Percentiles rank a stretch among this genome's conserved stretches.
Evolutionary conservation across 2,329 filamentous ascomycete genomes (phyloP).

Genomic region (Metarhizium rileyi): DNA sequence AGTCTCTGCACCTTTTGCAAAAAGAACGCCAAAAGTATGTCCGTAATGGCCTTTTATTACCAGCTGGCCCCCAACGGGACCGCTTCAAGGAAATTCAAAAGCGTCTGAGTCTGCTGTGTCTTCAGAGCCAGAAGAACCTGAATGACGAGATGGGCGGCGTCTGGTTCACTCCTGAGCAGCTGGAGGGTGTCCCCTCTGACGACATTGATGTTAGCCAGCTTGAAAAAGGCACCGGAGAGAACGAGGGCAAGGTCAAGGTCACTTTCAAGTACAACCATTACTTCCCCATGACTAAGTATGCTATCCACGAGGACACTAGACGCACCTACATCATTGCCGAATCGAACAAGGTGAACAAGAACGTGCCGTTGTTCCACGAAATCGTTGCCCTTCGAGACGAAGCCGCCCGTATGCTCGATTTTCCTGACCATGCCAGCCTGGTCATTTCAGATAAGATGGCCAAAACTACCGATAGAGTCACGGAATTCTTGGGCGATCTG

Average conservation of each 20-base stretch:
- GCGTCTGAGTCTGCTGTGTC: conserved; percentile 62
- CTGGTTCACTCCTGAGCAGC: conserved; percentile 66
- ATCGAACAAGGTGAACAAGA: conserved; percentile 47
- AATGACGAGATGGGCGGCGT: conserved; percentile 76
- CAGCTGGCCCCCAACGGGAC: conserved; percentile 59
- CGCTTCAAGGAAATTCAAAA: conserved; percentile 84
- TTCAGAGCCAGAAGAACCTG: conserved; percentile 68
- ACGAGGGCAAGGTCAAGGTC: conserved; percentile 64
- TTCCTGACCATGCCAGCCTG: conserved; percentile 66
- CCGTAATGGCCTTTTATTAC: conserved; percentile 63
- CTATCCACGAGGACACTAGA: conserved; percentile 57
- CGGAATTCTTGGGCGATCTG: conserved; percentile 63
- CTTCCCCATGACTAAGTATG: conserved; percentile 70
- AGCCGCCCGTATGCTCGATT: conserved; percentile 66
- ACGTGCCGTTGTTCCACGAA: conserved; percentile 65
- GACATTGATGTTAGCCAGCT: conserved; percentile 52
- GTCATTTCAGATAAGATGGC: conserved; percentile 80
- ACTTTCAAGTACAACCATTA: conserved; percentile 79
- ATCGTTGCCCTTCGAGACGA: conserved; percentile 68
- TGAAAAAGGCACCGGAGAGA: conserved; percentile 62
- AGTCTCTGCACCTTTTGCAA: conserved; percentile 63
- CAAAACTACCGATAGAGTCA: conserved; percentile 62
- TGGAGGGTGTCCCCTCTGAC: conserved; percentile 66
- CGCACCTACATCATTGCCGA: conserved; percentile 29
- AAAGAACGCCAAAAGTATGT: conserved; percentile 72